These are phyloP conservation scores for Calonectria pauciramosa DNA, from an alignment of 2,329 filamentous ascomycete species.

Conservation along the genomic window DNA sequence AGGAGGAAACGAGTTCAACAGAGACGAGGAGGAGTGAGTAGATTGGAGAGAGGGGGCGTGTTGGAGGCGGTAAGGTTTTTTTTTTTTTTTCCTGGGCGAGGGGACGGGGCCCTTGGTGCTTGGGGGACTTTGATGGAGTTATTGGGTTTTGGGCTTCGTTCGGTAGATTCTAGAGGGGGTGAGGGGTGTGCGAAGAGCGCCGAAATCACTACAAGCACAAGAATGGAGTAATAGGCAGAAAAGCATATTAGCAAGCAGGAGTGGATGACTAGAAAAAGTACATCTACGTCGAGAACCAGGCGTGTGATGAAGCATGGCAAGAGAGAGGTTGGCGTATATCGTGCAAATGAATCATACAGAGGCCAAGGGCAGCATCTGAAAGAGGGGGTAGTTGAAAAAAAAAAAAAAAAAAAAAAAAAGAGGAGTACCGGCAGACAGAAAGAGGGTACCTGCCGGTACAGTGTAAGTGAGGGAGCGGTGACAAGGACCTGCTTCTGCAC, in stretches of 20 bases:
- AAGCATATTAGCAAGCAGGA: background rate
- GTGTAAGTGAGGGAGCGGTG: conserved; percentile 12
- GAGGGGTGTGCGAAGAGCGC: background rate
- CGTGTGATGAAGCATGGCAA: background rate
- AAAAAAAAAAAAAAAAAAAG: background rate
- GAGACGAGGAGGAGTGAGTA: background rate
- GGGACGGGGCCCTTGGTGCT: conserved; percentile 7
- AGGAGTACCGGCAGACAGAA: background rate
- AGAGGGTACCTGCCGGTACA: conserved; percentile 7
- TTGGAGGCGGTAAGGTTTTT: conserved; percentile 41
- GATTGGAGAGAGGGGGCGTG: conserved; percentile 6
- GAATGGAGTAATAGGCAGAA: background rate
- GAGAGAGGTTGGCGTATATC: background rate
- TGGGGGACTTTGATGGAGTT: conserved; percentile 7
- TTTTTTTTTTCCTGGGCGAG: conserved; percentile 3
- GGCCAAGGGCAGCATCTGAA: background rate
- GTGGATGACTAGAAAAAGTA: background rate
- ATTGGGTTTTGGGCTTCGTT: conserved; percentile 7
- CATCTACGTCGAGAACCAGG: background rate
- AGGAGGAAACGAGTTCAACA: background rate
- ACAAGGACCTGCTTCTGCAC: conserved; percentile 4
- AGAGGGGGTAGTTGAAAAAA: background rate
- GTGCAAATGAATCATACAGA: background rate
- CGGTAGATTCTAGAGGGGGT: background rate
- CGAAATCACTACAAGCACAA: background rate